phyloP scores from a whole-genome alignment of 805 yeast species.

The Saccharomycopsis sp. region DNA sequence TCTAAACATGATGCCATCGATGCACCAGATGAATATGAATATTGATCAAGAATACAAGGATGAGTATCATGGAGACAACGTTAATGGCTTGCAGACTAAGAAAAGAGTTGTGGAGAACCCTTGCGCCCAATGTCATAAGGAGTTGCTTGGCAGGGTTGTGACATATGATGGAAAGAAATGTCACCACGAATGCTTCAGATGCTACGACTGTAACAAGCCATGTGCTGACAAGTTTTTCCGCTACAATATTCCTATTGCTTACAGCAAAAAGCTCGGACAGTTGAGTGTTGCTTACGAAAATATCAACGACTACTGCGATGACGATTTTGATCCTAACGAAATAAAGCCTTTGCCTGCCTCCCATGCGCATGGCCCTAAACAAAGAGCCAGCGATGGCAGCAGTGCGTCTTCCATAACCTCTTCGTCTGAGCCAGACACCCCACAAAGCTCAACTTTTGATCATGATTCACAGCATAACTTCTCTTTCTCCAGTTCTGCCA shows the following conservation, averaged over 20 bases:
- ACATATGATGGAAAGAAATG: constrained; percentile 73
- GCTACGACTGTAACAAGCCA: constrained; percentile 73
- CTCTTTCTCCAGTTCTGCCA: constrained; percentile 2
- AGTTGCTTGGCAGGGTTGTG: constrained; percentile 65
- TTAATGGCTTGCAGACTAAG: not conserved
- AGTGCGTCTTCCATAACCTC: not conserved
- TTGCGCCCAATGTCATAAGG: constrained; percentile 48
- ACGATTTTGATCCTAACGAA: not conserved
- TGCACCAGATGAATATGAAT: not conserved
- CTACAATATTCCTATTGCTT: constrained; percentile 37
- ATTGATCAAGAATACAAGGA: not conserved
- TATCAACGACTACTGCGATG: not conserved
- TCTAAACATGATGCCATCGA: constrained; percentile 3
- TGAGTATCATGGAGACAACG: not conserved
- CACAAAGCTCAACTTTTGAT: constrained; percentile 11
- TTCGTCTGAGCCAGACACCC: constrained; percentile 3
- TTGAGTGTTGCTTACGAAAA: constrained; percentile 14
- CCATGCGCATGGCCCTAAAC: constrained; percentile 7
- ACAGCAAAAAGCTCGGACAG: constrained; percentile 23
- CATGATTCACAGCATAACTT: not conserved
- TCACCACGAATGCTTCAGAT: constrained; percentile 82
- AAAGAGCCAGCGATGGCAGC: not conserved
- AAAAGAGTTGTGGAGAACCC: not conserved
- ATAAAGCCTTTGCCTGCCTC: constrained; percentile 6
- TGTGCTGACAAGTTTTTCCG: constrained; percentile 92